Conservation (phyloP, 2,329 filamentous ascomycete genomes). For the Neonectria magnoliae region DNA sequence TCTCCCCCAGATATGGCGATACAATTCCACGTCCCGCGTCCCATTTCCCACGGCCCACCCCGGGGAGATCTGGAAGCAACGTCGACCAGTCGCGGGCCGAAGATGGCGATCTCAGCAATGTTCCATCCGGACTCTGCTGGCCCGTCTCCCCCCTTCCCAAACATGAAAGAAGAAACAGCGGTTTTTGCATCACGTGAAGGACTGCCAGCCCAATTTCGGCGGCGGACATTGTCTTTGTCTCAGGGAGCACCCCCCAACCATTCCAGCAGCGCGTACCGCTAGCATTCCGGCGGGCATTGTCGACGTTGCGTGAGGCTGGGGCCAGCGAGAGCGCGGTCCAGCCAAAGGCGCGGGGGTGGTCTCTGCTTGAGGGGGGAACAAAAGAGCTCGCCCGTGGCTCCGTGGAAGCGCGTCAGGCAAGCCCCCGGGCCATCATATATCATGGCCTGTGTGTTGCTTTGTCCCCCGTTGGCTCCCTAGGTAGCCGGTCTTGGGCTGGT, state of each 20-base stretch:
- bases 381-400: constrained; percentile 9
- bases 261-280: constrained; percentile 43
- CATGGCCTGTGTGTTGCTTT: constrained; percentile 25
- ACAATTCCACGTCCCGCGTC: constrained; percentile 13
- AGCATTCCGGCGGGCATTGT: constrained; percentile 49
- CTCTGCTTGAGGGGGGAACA: constrained; percentile 4
- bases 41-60: constrained; percentile 10
- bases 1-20: constrained; percentile 18
- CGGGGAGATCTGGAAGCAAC: background rate
- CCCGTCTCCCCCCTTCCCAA: background rate
- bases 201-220: constrained; percentile 35
- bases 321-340: constrained; percentile 32
- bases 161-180: constrained; percentile 5
- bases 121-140: constrained; percentile 6
- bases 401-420: background rate
- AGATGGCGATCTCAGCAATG: constrained; percentile 1
- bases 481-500: background rate
- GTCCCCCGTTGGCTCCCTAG: constrained; percentile 5
- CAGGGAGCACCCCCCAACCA: constrained; percentile 41
- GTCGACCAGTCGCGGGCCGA: background rate
- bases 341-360: constrained; percentile 17
- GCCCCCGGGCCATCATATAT: constrained; percentile 16
- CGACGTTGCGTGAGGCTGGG: constrained; percentile 47
- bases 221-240: constrained; percentile 50
- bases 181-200: constrained; percentile 20